Conservation (phyloP, 441 rosid species). For the Viola pubescens region DNA sequence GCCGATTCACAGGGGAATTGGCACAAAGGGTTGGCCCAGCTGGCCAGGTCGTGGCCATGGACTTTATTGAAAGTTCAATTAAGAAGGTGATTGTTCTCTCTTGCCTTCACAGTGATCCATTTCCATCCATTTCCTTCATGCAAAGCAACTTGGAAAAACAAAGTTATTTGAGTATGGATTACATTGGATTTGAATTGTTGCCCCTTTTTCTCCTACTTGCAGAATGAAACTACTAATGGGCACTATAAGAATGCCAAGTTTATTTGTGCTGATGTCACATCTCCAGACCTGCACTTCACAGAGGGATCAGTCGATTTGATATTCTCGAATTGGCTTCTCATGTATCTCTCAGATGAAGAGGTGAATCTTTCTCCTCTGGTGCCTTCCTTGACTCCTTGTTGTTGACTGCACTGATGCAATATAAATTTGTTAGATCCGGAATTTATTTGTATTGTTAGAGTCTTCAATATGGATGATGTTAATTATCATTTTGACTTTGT, state of each 20-base stretch:
- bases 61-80: slow-evolving; percentile 75
- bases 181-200: too few species aligned
- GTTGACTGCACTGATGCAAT: too few species aligned
- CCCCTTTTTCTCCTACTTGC: slow-evolving; percentile 17
- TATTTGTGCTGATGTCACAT: slow-evolving; percentile 83
- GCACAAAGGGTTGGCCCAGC: slow-evolving; percentile 53
- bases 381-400: too few species aligned
- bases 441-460: too few species aligned
- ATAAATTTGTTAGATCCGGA: too few species aligned
- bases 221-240: slow-evolving; percentile 79
- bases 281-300: slow-evolving; percentile 53
- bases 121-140: background rate
- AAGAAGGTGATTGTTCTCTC: slow-evolving; percentile 48
- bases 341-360: slow-evolving; percentile 96
- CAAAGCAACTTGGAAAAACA: background rate
- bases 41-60: slow-evolving; percentile 64
- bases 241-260: slow-evolving; percentile 83
- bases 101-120: background rate
- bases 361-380: slow-evolving; percentile 22
- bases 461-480: too few species aligned
- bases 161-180: background rate
- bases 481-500: too few species aligned
- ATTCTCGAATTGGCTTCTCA: slow-evolving; percentile 90
- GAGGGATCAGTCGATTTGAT: slow-evolving; percentile 70
- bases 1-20: slow-evolving; percentile 84